These are phyloP conservation scores for Ustilago crameri DNA, from an alignment of 1,284 basidiomycete genomes.

Conservation along the genomic window DNA sequence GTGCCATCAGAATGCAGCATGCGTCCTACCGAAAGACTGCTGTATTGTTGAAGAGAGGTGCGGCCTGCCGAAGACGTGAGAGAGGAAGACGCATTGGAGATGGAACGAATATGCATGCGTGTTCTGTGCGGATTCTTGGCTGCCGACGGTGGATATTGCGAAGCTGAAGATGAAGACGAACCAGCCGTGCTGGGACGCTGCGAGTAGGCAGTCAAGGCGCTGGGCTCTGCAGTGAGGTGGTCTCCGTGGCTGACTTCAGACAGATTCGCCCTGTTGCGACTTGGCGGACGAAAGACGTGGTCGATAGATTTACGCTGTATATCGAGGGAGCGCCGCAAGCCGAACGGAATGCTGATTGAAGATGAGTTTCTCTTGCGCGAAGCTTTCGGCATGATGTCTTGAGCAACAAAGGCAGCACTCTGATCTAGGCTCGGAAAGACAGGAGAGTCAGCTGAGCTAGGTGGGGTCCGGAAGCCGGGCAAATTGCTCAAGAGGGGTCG, in stretches of 20 bases:
- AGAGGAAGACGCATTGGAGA: conserved; percentile 29
- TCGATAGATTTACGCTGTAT: neutral
- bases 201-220: neutral
- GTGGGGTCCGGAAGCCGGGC: conserved; percentile 29
- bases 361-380: conserved; percentile 19
- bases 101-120: conserved; percentile 15
- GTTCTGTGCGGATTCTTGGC: neutral
- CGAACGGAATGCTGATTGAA: conserved; percentile 11
- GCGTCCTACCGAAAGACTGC: conserved; percentile 14
- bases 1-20: conserved; percentile 3
- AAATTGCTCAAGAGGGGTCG: conserved; percentile 19
- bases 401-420: neutral
- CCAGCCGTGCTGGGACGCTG: neutral
- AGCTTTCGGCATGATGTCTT: conserved; percentile 21
- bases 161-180: conserved; percentile 1
- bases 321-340: neutral
- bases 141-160: neutral
- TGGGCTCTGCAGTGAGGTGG: neutral
- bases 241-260: neutral
- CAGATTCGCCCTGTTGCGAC: neutral
- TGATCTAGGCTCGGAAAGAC: conserved; percentile 1
- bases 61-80: conserved; percentile 11
- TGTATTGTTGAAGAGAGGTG: conserved; percentile 3
- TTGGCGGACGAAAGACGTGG: neutral
- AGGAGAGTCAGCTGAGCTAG: neutral